Base-by-base conservation (phyloP, 1,139 yeast genomes). In the Yamadazyma dendronema region DNA sequence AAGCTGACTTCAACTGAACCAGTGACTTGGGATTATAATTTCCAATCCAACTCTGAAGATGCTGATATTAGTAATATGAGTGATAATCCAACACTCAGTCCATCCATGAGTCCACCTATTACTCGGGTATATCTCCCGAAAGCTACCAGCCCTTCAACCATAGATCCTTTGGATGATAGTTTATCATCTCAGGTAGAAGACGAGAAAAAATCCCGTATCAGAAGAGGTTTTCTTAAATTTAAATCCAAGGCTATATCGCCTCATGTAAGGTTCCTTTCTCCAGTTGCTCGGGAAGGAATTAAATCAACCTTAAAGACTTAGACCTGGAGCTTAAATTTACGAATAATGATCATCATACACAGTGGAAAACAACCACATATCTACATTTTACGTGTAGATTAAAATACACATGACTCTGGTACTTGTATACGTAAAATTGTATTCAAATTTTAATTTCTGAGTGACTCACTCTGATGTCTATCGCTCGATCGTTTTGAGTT, bases 181-280 rank as follows among this genome's bases (percentile, higher is more conserved):
- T 19, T 19, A 7, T 19, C 22, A 19, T 19, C 22, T 9, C 22
- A 6, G 6, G 22, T 19, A 9, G 22, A 19, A 6, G 22, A 19
- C 8, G 12, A 7, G 5, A 12, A 11, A 8, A 11, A 24, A 8
- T 26, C 29, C 5, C 8, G 17, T 6, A 6, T 26, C 16, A 26
- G 11, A 14, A 26, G n/a, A 14, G 14, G 29, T 7, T 6, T 12
- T 8, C 5, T 6, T 14, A 29, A 21, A n/a, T 16, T 38, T 10
- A 35, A 35, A 17, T 17, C 31, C 14, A 39, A 39, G 14, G 25
- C 34, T 14, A 30, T 38, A 5, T 30, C 40, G 12, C 28, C 35
- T n/a, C 36, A 27, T 15, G 43, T 39, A 2, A 31, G 41, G 14
- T 39, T 39, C 17, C 22, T 37, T 17, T 39, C 42, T 11, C 42